Conservation (phyloP, 345 rosid genomes). For the Salix caprea region DNA sequence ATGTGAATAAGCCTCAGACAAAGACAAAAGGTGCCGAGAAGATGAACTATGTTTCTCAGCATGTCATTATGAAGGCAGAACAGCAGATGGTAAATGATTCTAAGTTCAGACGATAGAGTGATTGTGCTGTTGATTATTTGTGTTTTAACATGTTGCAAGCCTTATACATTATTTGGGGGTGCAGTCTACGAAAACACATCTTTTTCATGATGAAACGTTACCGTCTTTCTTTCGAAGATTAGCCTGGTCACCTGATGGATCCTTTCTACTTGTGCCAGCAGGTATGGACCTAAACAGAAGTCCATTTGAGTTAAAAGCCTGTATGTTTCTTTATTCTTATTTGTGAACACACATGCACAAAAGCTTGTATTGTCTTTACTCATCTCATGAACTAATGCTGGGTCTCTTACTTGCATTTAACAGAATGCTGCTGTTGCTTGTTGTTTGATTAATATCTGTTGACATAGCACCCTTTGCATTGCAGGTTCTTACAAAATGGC, state of each 20-base stretch:
- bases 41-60: slow-evolving; percentile 69
- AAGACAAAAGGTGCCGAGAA: slow-evolving; percentile 64
- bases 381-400: neutral
- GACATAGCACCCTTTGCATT: slow-evolving; percentile 11
- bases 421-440: neutral
- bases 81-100: slow-evolving; percentile 52
- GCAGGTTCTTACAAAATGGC: slow-evolving; percentile 73
- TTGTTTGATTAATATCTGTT: neutral
- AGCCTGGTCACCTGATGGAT: slow-evolving; percentile 99
- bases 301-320: neutral
- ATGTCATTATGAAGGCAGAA: slow-evolving; percentile 72
- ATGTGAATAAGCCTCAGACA: slow-evolving; percentile 60
- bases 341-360: neutral
- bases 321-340: neutral
- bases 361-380: too few species aligned
- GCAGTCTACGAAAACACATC: slow-evolving; percentile 65
- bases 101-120: slow-evolving; percentile 44
- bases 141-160: slow-evolving; percentile 4
- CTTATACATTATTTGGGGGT: slow-evolving; percentile 7
- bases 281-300: slow-evolving; percentile 38
- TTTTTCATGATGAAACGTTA: slow-evolving; percentile 92
- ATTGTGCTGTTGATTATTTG: slow-evolving; percentile 6
- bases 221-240: slow-evolving; percentile 95
- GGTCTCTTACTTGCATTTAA: too few species aligned
- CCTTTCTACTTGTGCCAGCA: slow-evolving; percentile 84